Evolutionary conservation across 257 asterid genomes (phyloP).

Genomic region (Nicotiana undulata): DNA sequence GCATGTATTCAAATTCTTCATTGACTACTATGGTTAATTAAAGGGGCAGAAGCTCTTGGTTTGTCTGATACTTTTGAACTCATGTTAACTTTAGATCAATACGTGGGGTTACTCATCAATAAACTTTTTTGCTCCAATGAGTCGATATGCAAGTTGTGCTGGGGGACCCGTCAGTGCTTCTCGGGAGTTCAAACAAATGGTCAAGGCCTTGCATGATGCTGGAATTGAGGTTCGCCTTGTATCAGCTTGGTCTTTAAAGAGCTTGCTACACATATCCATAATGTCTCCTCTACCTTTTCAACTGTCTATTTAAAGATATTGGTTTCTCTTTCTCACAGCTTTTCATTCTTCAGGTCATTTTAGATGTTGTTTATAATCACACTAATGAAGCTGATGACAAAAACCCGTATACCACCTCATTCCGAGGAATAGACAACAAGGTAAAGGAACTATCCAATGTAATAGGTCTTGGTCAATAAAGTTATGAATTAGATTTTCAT

Average conservation of each 20-base stretch:
- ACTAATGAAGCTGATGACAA: constrained; percentile 92
- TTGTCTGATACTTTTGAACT: constrained; percentile 13
- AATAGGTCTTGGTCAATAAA: background rate
- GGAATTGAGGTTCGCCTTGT: constrained; percentile 75
- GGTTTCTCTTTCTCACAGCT: background rate
- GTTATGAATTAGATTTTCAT: background rate
- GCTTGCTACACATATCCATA: background rate
- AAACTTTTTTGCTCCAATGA: constrained; percentile 97
- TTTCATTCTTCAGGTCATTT: constrained; percentile 58
- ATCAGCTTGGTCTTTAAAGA: constrained; percentile 11
- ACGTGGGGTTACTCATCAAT: constrained; percentile 98
- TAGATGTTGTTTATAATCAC: constrained; percentile 96
- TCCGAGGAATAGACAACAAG: constrained; percentile 99
- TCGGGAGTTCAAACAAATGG: constrained; percentile 83
- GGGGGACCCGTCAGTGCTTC: constrained; percentile 86
- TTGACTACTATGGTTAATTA: background rate
- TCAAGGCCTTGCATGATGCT: constrained; percentile 84
- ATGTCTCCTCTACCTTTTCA: constrained; percentile 3
- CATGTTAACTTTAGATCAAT: constrained; percentile 49
- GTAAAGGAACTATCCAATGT: constrained; percentile 28
- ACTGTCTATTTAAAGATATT: background rate
- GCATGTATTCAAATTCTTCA: background rate
- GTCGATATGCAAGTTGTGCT: constrained; percentile 90
- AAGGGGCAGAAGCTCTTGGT: constrained; percentile 6
- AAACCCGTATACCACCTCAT: constrained; percentile 85